Evolutionary conservation across 257 asterid species (phyloP).

Genomic region (Thymus quinquecostatus): DNA sequence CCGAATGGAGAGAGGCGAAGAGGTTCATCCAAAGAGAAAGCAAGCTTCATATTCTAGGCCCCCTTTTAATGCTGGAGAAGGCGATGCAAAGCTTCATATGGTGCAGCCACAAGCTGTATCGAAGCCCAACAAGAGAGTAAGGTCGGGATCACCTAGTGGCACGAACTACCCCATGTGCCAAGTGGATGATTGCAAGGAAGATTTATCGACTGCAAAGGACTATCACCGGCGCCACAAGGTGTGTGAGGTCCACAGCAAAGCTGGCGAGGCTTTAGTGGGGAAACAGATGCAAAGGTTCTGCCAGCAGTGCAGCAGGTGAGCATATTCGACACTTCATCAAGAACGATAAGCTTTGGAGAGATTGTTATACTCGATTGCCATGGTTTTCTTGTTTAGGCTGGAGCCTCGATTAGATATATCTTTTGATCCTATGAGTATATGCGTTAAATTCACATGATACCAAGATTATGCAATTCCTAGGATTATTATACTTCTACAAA

Average conservation of each 20-base stretch:
- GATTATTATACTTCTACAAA: background rate
- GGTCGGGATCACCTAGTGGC: conserved; percentile 75
- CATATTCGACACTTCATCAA: conserved; percentile 2
- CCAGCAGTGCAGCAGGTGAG: conserved; percentile 69
- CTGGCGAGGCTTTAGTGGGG: conserved; percentile 66
- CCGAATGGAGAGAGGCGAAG: conserved; percentile 39
- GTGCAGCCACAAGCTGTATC: conserved; percentile 47
- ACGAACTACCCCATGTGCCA: conserved; percentile 74
- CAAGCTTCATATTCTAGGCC: conserved; percentile 31
- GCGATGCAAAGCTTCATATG: conserved; percentile 42
- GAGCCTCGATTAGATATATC: background rate
- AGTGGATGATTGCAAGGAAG: conserved; percentile 79
- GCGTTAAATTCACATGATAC: conserved; percentile 6
- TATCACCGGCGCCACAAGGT: conserved; percentile 94
- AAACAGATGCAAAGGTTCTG: conserved; percentile 60
- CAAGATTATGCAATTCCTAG: background rate
- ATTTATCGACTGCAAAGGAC: conserved; percentile 77
- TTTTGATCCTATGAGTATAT: background rate
- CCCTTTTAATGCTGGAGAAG: conserved; percentile 29
- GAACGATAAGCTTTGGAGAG: background rate
- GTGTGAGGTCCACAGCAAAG: conserved; percentile 89
- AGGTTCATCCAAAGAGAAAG: conserved; percentile 53
- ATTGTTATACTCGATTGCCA: background rate
- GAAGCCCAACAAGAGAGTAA: conserved; percentile 68
- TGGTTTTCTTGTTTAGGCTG: conserved; percentile 4